Conservation (phyloP, 2,329 filamentous ascomycete species). For the Colletotrichum sp. region DNA sequence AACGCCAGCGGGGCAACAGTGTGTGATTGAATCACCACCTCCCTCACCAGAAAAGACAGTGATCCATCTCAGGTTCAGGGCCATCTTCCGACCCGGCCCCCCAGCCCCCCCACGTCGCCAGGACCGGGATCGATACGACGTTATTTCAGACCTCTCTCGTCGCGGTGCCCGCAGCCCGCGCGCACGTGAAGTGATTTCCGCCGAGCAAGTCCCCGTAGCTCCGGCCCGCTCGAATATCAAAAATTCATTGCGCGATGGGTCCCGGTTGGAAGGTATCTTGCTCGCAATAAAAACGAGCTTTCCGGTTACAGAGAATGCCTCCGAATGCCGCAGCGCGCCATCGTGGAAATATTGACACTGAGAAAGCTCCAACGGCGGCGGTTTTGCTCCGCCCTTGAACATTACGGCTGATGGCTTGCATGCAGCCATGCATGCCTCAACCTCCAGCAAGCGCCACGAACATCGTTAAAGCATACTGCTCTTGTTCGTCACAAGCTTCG, state of each 20-base stretch:
- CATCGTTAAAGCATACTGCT: background rate
- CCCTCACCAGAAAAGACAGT: background rate
- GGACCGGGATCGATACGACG: slow-evolving; percentile 6
- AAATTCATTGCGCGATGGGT: background rate
- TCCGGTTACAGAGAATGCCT: background rate
- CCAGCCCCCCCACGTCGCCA: background rate
- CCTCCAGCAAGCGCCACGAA: background rate
- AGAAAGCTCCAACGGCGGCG: background rate
- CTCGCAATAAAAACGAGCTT: background rate
- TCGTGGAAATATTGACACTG: background rate
- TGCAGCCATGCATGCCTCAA: background rate
- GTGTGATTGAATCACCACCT: background rate
- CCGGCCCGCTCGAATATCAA: background rate
- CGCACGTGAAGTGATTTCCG: background rate
- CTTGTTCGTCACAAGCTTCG: background rate
- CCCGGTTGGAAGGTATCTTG: background rate
- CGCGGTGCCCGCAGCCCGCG: background rate
- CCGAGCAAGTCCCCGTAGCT: background rate
- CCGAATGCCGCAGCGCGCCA: background rate
- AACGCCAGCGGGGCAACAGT: background rate
- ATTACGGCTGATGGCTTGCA: background rate
- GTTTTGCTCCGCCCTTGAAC: background rate
- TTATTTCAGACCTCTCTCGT: background rate
- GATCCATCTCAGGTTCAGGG: background rate
- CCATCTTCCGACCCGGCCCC: background rate